phyloP scores from a whole-genome alignment of 495 filamentous ascomycete species.

The Daldinia caldariorum region DNA sequence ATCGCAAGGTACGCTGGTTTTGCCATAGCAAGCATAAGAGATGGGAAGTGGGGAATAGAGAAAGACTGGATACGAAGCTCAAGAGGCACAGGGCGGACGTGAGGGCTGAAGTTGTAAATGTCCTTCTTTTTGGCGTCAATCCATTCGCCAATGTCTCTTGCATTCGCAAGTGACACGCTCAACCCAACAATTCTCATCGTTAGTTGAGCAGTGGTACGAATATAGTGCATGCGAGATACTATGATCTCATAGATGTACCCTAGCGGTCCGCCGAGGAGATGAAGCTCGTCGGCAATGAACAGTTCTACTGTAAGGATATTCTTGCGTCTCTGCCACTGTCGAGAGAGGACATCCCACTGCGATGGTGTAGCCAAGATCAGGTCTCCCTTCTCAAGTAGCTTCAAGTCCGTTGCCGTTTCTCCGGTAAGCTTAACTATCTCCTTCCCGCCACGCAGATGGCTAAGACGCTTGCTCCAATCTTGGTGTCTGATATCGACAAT shows the following conservation, averaged over 20 bases:
- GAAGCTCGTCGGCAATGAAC: slow-evolving; percentile 95
- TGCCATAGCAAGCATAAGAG: slow-evolving; percentile 97
- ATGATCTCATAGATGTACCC: slow-evolving; percentile 96
- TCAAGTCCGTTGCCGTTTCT: slow-evolving; percentile 90
- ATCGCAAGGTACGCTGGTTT: slow-evolving; percentile 90
- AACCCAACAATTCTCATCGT: slow-evolving; percentile 88
- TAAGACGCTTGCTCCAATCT: slow-evolving; percentile 85
- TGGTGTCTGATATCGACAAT: slow-evolving; percentile 80
- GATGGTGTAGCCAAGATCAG: slow-evolving; percentile 90
- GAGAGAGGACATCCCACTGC: slow-evolving; percentile 96
- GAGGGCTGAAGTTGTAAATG: slow-evolving; percentile 97
- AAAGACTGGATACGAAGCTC: slow-evolving; percentile 97
- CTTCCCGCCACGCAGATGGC: slow-evolving; percentile 81
- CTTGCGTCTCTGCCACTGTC: slow-evolving; percentile 95
- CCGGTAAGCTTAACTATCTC: slow-evolving; percentile 93
- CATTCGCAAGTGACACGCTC: slow-evolving; percentile 91
- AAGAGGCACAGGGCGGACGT: slow-evolving; percentile 84
- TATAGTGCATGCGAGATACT: slow-evolving; percentile 96
- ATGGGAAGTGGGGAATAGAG: slow-evolving; percentile 95
- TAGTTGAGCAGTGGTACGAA: slow-evolving; percentile 85
- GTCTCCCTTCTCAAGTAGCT: slow-evolving; percentile 87
- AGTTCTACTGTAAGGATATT: slow-evolving; percentile 91
- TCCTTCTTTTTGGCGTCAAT: slow-evolving; percentile 98
- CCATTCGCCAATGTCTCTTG: slow-evolving; percentile 96
- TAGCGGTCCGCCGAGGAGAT: slow-evolving; percentile 89